Conservation (phyloP, 345 rosid species). For the Isatis tinctoria region DNA sequence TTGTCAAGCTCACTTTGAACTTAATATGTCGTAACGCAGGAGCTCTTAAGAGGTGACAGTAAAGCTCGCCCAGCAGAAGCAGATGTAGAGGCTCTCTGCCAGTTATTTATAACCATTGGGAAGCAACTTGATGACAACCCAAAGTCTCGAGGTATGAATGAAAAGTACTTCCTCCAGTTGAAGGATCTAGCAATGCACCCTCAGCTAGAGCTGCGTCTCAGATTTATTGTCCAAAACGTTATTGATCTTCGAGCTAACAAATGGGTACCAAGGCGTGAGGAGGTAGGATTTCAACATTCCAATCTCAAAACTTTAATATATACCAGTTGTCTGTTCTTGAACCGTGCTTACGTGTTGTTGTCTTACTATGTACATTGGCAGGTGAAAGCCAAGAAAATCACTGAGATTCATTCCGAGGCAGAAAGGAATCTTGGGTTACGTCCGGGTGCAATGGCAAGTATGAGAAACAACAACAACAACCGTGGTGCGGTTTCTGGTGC, state of each 20-base stretch:
- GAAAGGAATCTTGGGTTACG: conserved; percentile 85
- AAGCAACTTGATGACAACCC: conserved; percentile 79
- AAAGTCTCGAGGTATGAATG: conserved; percentile 65
- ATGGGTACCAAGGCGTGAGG: conserved; percentile 96
- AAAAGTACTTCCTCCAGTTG: conserved; percentile 54
- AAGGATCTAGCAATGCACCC: conserved; percentile 62
- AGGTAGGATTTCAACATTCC: conserved; percentile 40
- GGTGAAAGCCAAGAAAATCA: conserved; percentile 91
- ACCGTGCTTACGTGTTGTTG: background rate
- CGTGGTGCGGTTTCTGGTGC: conserved; percentile 12
- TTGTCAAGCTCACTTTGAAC: background rate
- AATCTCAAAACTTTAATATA: no score
- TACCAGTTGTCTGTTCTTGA: no score
- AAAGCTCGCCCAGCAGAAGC: conserved; percentile 74
- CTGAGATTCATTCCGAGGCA: conserved; percentile 93
- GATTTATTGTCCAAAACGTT: conserved; percentile 79
- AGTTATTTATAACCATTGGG: conserved; percentile 77
- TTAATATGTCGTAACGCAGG: conserved; percentile 39
- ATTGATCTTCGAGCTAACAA: conserved; percentile 75
- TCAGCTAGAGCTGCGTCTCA: conserved; percentile 58
- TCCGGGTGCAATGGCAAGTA: conserved; percentile 85
- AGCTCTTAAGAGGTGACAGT: conserved; percentile 68
- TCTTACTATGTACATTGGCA: conserved; percentile 31
- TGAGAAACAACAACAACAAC: conserved; percentile 40
- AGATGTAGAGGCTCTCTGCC: conserved; percentile 89